Evolutionary conservation across 1,284 basidiomycete genomes (phyloP), one percentile per base, ranked within the genome.

Genomic region (Apiotrichum sp.): DNA sequence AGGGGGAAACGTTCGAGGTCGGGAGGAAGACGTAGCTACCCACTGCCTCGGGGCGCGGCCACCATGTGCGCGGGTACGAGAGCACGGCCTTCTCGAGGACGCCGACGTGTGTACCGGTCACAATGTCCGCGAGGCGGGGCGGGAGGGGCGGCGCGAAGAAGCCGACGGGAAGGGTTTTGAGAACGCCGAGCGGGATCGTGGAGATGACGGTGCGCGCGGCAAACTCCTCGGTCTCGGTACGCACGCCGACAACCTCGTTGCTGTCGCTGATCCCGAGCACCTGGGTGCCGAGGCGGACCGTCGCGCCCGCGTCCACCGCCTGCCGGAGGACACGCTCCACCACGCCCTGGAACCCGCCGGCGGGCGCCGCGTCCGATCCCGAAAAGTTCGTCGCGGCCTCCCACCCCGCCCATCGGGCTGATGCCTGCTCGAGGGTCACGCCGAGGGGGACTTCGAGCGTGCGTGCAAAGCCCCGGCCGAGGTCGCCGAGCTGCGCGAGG

Each of bases 291-390:
- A 77, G 65, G 16, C 66, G 53, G 33, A 80, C 62, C 31, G 74
- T 62, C 1, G 73, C 77, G 1, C 78, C 78, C 0, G 65, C 56
- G 4, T 56, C 56, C 36, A 67, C 63, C 35, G 76, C 68, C 13
- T 75, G 70, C 3, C 68, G 62, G 9, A 76, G 61, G 9, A 78
- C 72, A 33, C 74, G 71, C 7, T 63, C 58, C 4, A 77, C 72
- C 29, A 80, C 64, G 35, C 71, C 69, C 60, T 77, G 66, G 66
- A 80, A 81, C 0, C 80, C 80, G 5, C 78, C 79, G 45, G 73
- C 71, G 9, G 80, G 80, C 5, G 77, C 77, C 2, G 74, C 78
- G 62, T 81, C 80, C 3, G 79, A 79, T 0, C 80, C 80, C 16
- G 70, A 72, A 53, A 74, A 80, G 13, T 68, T 71, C 6, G 71